Conservation (phyloP, 176 grass and related monocot genomes). For the Tuctoria greenei region DNA sequence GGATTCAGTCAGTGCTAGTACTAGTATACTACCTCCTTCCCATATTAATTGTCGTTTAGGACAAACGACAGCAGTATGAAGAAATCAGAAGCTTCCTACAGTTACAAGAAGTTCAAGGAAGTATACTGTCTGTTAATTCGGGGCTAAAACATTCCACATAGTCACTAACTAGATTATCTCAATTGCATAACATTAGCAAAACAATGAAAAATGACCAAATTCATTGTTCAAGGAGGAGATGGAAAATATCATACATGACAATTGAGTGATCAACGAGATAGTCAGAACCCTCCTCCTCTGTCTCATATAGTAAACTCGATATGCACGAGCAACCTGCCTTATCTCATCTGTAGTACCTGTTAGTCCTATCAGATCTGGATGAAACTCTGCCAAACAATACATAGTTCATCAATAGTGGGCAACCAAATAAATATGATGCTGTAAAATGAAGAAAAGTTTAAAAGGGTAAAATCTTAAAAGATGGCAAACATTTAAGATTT, state of each 20-base stretch:
- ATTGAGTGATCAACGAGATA: constrained; percentile 98
- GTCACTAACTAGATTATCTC: not conserved
- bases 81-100: not conserved
- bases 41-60: too few species aligned
- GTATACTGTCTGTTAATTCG: not conserved
- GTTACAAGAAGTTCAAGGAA: not conserved
- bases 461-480: not conserved
- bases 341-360: constrained; percentile 71
- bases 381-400: constrained; percentile 40
- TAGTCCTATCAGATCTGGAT: constrained; percentile 74
- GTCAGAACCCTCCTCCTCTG: constrained; percentile 82
- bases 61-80: not conserved
- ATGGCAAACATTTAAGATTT: not conserved
- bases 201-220: not conserved
- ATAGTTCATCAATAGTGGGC: constrained; percentile 7
- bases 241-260: constrained; percentile 68
- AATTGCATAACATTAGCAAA: constrained; percentile 3
- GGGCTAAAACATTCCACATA: not conserved
- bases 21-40: too few species aligned
- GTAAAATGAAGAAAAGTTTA: not conserved
- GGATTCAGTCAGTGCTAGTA: not conserved
- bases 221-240: not conserved
- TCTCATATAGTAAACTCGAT: constrained; percentile 93
- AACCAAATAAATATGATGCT: constrained; percentile 1
- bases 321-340: constrained; percentile 71